Evolutionary conservation across 2,329 filamentous ascomycete genomes (phyloP), one percentile per base, ranked within the genome.

Genomic region (Xylaria sp.): DNA sequence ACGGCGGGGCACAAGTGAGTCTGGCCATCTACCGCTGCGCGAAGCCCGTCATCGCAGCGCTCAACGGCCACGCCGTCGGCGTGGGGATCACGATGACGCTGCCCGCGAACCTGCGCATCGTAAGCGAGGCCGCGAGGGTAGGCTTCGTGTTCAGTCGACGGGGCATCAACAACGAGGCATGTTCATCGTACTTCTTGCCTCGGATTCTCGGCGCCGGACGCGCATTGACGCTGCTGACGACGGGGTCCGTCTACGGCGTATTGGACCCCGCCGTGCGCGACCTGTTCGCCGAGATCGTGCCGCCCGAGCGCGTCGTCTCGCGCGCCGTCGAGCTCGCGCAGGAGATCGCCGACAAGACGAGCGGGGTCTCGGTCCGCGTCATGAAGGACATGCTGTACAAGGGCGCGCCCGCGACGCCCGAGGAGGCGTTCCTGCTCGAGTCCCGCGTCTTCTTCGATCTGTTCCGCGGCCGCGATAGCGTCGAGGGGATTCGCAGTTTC

Each of bases 121-220:
- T 82, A 46, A 87, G 86, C 71, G 76, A 80, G 46, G 79, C 81
- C 12, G 89, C 90, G 2, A 91, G 91, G 75, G 86, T 93, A 70
- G 91, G 91, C 60, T 92, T 93, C 76, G 90, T 93, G 20, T 94
- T 94, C 78, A 84, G 86, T 28, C 86, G 90, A 30, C 84, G 91
- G 50, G 91, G 91, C 0, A 83, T 94, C 74, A 84, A 88, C 67
- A 90, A 92, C 86, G 92, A 94, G 79, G 91, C 90, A 0, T 90
- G 87, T 75, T 89, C 85, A 59, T 90, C 87, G 9, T 94, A 86
- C 78, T 94, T 92, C 81, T 83, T 94, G 41, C 91, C 91, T 2
- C 85, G 90, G 0, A 82, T 93, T 30, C 85, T 93, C 67, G 91
- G 92, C 65, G 82, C 85, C 63, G 85, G 85, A 15, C 84, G 86